Evolutionary conservation across 2,329 filamentous ascomycete species (phyloP), one percentile per base, ranked within the genome.

Genomic region (Botrytis aclada): DNA sequence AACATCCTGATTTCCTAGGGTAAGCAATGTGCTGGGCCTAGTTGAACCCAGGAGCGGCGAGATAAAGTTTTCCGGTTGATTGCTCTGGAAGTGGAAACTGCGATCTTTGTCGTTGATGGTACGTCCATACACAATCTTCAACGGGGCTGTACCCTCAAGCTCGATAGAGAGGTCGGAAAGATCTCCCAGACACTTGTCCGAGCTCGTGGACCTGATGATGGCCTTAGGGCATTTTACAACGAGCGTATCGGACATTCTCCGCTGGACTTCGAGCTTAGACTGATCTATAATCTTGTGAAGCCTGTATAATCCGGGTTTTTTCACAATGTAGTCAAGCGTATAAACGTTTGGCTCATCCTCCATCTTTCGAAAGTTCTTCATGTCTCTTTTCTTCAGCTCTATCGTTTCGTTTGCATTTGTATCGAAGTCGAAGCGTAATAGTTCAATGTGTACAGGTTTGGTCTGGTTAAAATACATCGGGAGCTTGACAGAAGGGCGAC

Each of bases 391-490:
- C 45, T 89, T 87, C 66, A 99, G 88, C 74, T 89, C 90, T 75
- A 98, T 91, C 0, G 89, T 92, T 82, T 98, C 95, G 75, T 95
- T 93, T 72, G 87, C 85, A 76, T 92, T 91, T 3, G 91, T 94
- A 9, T 95, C 92, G 47, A 98, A 87, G 80, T 98, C 95, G 77
- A 93, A 89, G 61, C 95, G 93, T 61, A 95, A 81, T n/a, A 99
- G 84, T 81, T 99, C 95, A 74, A 99, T 94, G 73, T 93, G 88
- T 76, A 94, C 91, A 0, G 96, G 97, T 47, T 92, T 89, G 8
- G 95, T 98, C 75, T 97, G 93, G 82, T 99, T 99, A 84, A 99
- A 95, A 80, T 90, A 92, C 63, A 99, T 93, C 1, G 95, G 96
- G 43, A 99, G 84, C 69, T 88, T 85, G 56, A 90, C 88, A 14